Evolutionary conservation across 1,284 basidiomycete genomes (phyloP).

Genomic region (Anthracocystis panici-leucophaei): DNA sequence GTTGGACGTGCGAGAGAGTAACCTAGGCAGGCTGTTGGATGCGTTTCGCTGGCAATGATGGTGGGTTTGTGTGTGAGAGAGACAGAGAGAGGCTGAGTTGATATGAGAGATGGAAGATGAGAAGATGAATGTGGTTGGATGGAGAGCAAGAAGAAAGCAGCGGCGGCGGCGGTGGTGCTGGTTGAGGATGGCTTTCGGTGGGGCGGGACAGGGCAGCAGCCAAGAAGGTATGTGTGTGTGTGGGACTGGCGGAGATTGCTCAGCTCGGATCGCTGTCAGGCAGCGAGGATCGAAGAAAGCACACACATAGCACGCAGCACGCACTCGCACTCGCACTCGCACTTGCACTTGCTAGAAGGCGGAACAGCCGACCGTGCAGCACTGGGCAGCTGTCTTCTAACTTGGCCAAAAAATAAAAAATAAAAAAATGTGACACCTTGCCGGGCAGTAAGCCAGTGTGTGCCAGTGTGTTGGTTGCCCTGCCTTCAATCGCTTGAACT

Average conservation of each 20-base stretch:
- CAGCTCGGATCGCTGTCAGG: slow-evolving; percentile 11
- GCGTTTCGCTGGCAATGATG: neutral
- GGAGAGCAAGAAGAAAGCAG: slow-evolving; percentile 1
- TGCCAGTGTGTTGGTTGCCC: neutral
- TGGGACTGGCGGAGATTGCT: slow-evolving; percentile 10
- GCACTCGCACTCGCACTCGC: too few species aligned
- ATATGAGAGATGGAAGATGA: slow-evolving; percentile 1
- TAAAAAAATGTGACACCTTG: too few species aligned
- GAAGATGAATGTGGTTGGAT: neutral
- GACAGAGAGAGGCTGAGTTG: slow-evolving; percentile 1
- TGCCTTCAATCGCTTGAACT: neutral
- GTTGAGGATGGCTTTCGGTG: neutral
- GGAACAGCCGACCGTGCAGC: slow-evolving; percentile 17
- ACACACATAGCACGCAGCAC: slow-evolving; percentile 5
- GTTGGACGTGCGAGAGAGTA: neutral
- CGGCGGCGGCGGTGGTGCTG: neutral
- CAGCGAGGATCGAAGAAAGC: slow-evolving; percentile 21
- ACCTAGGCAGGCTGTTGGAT: neutral
- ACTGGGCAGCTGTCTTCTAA: neutral
- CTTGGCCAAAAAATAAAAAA: slow-evolving; percentile 7
- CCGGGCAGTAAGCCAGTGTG: slow-evolving; percentile 3
- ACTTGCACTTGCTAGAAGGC: neutral
- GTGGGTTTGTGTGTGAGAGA: neutral
- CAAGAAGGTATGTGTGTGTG: slow-evolving; percentile 5
- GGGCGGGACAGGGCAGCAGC: slow-evolving; percentile 1